Evolutionary conservation across 2,329 filamentous ascomycete species (phyloP), one percentile per base, ranked within the genome.

Genomic region (Pseudonectria buxi): DNA sequence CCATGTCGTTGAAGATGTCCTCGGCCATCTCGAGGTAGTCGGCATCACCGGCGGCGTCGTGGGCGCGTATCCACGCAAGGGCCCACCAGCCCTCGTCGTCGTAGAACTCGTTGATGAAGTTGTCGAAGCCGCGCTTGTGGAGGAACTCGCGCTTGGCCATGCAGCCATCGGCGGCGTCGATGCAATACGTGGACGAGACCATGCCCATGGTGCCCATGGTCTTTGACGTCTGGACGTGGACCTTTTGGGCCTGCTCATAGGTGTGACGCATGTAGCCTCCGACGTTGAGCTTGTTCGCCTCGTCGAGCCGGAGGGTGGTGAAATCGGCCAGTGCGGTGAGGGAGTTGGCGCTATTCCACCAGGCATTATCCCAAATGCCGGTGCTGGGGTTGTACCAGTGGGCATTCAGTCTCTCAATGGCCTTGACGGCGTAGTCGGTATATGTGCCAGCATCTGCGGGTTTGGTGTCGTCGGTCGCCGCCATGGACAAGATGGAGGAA

Each of bases 311-410:
- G 7, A 66, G 41, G 10, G 41, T 36, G 4, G 65, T 59, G 51
- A 71, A 72, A 51, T 85, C 76, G 33, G 69, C 72, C 13, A 86
- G 57, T 3, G 69, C 70, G 0, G 78, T 83, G 40, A 86, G 62
- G 38, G 70, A 69, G 51, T 85, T 86, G 29, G 74, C 83, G 35
- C 72, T 72, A 51, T 86, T 84, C 83, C 83, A 87, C 83, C 83
- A 87, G 7, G 72, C 69, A 0, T 71, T 71, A 36, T 75, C 60
- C 78, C 78, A 86, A 10, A 83, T 62, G 4, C 83, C 82, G 2
- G 68, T 76, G 5, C 53, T 50, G 3, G 58, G 38, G 50, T 81
- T 71, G 55, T 85, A 85, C 72, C 75, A 85, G 12, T 57, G 45
- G 3, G 46, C 40, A 47, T 83, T 77, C 2, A 84, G 64, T 6